Percentiles rank a stretch among this genome's conserved stretches.
Evolutionary conservation across 2,329 filamentous ascomycete species (phyloP).

Genomic region (Epicoccum sorghinum): DNA sequence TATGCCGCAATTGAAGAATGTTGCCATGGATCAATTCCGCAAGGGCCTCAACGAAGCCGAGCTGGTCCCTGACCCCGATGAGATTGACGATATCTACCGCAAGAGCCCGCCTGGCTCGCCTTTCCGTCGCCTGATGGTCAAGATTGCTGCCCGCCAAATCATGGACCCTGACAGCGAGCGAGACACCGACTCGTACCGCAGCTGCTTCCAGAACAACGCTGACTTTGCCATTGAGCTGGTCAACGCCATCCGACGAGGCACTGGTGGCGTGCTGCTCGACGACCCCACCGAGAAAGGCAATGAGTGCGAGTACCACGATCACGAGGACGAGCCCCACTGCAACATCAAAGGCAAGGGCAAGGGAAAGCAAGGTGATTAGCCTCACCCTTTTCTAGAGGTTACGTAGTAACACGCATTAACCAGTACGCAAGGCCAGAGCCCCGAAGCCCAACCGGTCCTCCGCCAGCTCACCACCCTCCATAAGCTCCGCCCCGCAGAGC

Average conservation of each 20-base stretch:
- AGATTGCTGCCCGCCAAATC: conserved; percentile 62
- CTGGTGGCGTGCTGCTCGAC: conserved; percentile 58
- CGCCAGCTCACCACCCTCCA: conserved; percentile 37
- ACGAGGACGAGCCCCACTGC: conserved; percentile 52
- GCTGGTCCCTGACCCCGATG: conserved; percentile 60
- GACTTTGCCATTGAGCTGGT: conserved; percentile 62
- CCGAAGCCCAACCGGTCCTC: conserved; percentile 35
- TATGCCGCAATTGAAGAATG: conserved; percentile 58
- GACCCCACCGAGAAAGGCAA: conserved; percentile 56
- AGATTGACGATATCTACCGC: conserved; percentile 61
- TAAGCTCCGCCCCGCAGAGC: conserved; percentile 37
- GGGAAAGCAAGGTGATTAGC: conserved; percentile 47
- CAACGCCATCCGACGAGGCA: conserved; percentile 57
- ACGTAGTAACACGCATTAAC: conserved; percentile 47
- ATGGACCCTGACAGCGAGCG: conserved; percentile 61
- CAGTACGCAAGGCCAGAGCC: conserved; percentile 41
- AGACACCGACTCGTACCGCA: conserved; percentile 56
- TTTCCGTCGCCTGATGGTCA: conserved; percentile 58
- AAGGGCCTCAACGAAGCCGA: conserved; percentile 56
- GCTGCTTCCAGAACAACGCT: conserved; percentile 56
- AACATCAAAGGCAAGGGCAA: conserved; percentile 43
- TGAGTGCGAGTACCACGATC: conserved; percentile 59
- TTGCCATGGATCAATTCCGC: conserved; percentile 61
- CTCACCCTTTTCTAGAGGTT: conserved; percentile 15
- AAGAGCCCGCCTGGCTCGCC: conserved; percentile 53